Conservation (phyloP, 2,329 filamentous ascomycete species). For the Aspergillus puulaauensis region DNA sequence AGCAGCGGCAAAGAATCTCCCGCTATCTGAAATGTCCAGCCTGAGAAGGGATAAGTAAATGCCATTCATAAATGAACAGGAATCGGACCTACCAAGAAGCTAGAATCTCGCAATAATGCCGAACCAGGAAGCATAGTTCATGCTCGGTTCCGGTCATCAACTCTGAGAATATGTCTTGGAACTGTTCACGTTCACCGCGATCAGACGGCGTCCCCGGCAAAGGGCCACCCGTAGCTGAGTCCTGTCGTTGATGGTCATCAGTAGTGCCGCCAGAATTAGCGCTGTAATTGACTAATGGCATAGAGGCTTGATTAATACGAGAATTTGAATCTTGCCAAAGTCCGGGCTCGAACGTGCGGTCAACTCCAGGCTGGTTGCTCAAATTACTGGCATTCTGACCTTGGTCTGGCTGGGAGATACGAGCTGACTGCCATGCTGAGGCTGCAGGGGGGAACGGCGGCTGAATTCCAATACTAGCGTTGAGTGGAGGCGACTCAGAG, state of each 20-base stretch:
- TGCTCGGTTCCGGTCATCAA: constrained; percentile 39
- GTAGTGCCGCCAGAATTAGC: not conserved
- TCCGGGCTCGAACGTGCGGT: not conserved
- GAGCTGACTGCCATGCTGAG: not conserved
- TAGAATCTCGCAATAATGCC: constrained; percentile 37
- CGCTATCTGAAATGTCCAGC: constrained; percentile 41
- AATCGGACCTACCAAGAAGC: constrained; percentile 32
- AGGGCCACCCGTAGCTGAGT: not conserved
- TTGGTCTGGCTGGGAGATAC: not conserved
- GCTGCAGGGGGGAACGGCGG: not conserved
- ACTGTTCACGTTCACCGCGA: constrained; percentile 28
- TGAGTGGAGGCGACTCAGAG: not conserved
- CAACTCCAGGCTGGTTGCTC: not conserved
- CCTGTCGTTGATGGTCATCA: not conserved
- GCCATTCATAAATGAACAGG: not conserved
- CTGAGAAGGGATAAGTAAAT: constrained; percentile 21
- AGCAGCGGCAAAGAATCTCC: constrained; percentile 39
- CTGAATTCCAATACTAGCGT: not conserved
- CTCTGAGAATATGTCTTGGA: constrained; percentile 37
- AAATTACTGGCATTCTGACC: not conserved
- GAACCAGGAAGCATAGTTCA: constrained; percentile 38
- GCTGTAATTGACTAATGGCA: not conserved
- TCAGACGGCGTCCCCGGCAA: constrained; percentile 21
- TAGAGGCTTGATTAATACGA: not conserved
- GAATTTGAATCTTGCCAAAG: not conserved